A percentile compares a stretch with the other conserved stretches of the same genome.
These are phyloP conservation scores for Vitis hybrid DNA, from an alignment of 177 flowering plant genomes.

Conservation along the genomic window DNA sequence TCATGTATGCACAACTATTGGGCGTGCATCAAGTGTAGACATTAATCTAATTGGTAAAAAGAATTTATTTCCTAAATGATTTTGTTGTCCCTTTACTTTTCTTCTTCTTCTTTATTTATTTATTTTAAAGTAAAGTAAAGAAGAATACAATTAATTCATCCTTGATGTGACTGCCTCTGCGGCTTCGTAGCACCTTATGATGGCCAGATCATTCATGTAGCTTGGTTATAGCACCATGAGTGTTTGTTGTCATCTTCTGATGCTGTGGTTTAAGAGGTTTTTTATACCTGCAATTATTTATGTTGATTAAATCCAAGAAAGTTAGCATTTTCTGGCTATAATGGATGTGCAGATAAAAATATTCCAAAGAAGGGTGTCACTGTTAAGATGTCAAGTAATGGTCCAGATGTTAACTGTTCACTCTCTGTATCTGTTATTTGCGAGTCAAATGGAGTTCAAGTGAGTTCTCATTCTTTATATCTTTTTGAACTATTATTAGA, in stretches of 20 bases:
- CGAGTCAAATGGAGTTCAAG: slow-evolving; percentile 53
- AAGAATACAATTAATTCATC: background rate
- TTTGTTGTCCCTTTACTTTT: background rate
- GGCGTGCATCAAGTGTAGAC: slow-evolving; percentile 43
- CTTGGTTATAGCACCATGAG: background rate
- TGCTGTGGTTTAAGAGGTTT: slow-evolving; percentile 1
- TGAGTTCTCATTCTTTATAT: slow-evolving; percentile 21
- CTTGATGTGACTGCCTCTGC: background rate
- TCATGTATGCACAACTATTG: slow-evolving; percentile 67
- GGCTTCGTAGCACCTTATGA: background rate
- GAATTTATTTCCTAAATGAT: background rate
- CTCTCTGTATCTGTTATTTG: slow-evolving; percentile 75
- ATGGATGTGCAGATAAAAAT: slow-evolving; percentile 50
- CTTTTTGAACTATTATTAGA: too few species aligned
- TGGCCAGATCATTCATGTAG: background rate
- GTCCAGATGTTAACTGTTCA: slow-evolving; percentile 51
- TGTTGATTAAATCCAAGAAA: background rate
- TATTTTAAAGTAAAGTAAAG: background rate
- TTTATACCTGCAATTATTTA: background rate
- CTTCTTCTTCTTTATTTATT: background rate
- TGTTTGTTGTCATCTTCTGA: background rate
- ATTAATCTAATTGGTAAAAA: slow-evolving; percentile 58
- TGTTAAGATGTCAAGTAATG: slow-evolving; percentile 56
- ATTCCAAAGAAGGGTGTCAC: slow-evolving; percentile 65
- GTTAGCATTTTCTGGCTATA: slow-evolving; percentile 6